phyloP scores from a whole-genome alignment of 306 rosid species.

The Ziziphus jujuba region DNA sequence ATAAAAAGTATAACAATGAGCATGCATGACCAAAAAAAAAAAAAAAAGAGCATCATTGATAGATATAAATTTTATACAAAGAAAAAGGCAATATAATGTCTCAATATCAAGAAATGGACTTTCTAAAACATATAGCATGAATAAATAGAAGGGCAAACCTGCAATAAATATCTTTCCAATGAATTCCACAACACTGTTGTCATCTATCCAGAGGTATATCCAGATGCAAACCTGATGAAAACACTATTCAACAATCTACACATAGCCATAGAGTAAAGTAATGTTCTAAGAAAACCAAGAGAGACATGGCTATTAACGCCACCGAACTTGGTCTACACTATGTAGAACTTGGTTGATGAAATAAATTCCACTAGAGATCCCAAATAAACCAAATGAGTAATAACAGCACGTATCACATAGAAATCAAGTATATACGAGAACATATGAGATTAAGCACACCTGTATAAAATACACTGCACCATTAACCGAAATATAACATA shows the following conservation, averaged over 20 bases:
- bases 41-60: conserved; percentile 4
- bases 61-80: not conserved
- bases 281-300: not conserved
- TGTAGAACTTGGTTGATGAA: not conserved
- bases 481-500: conserved; percentile 65
- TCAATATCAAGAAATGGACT: conserved; percentile 15
- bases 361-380: not conserved
- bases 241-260: conserved; percentile 17
- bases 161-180: conserved; percentile 80
- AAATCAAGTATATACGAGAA: conserved; percentile 8
- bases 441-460: conserved; percentile 44
- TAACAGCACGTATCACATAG: not conserved
- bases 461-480: conserved; percentile 68
- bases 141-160: conserved; percentile 55
- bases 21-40: conserved; percentile 1
- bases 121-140: conserved; percentile 14
- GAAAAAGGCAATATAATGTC: conserved; percentile 15
- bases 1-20: not conserved
- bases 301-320: not conserved
- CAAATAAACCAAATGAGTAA: not conserved
- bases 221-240: conserved; percentile 76
- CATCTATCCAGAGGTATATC: conserved; percentile 79
- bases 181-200: conserved; percentile 54
- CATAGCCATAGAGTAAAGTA: conserved; percentile 6
- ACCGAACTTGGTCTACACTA: not conserved